Conservation (phyloP, 257 asterid species). For the Salvia miltiorrhiza region DNA sequence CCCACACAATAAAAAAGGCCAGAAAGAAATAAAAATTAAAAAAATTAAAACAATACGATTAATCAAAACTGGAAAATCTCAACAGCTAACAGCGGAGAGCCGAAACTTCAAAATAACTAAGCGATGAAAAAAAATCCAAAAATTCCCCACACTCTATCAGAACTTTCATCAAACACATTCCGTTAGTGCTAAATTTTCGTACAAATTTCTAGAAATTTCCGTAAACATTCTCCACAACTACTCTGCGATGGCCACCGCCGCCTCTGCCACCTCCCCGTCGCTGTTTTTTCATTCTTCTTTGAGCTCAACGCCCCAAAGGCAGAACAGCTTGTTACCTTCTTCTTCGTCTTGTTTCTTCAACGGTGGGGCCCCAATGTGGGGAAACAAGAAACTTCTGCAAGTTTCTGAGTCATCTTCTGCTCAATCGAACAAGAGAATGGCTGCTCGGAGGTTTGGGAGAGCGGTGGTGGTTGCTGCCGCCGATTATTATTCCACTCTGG, state of each 20-base stretch:
- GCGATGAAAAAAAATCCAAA: conserved; percentile 30
- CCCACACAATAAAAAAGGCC: conserved; percentile 24
- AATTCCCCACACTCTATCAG: conserved; percentile 24
- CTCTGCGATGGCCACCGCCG: conserved; percentile 33
- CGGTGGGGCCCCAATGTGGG: conserved; percentile 45
- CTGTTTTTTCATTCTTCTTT: conserved; percentile 38
- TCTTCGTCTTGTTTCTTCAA: conserved; percentile 50
- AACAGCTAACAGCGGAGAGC: conserved; percentile 12
- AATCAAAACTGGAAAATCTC: conserved; percentile 8
- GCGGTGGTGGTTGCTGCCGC: conserved; percentile 75
- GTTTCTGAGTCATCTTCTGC: conserved; percentile 46
- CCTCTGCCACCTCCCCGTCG: conserved; percentile 34
- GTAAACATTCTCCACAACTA: not conserved
- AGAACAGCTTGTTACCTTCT: conserved; percentile 31
- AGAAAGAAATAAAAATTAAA: not conserved
- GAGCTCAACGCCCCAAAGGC: conserved; percentile 30
- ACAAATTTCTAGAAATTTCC: not conserved
- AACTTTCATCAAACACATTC: conserved; percentile 34
- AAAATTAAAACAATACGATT: not conserved
- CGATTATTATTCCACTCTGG: conserved; percentile 94
- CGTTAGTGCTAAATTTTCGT: not conserved
- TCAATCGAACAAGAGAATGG: conserved; percentile 52
- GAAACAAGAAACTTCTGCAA: conserved; percentile 37
- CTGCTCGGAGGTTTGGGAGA: conserved; percentile 61
- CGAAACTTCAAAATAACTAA: conserved; percentile 8